Percentiles rank a stretch among this genome's conserved stretches.
phyloP scores from a whole-genome alignment of 2,329 filamentous ascomycete genomes.

The Akanthomyces muscarius region DNA sequence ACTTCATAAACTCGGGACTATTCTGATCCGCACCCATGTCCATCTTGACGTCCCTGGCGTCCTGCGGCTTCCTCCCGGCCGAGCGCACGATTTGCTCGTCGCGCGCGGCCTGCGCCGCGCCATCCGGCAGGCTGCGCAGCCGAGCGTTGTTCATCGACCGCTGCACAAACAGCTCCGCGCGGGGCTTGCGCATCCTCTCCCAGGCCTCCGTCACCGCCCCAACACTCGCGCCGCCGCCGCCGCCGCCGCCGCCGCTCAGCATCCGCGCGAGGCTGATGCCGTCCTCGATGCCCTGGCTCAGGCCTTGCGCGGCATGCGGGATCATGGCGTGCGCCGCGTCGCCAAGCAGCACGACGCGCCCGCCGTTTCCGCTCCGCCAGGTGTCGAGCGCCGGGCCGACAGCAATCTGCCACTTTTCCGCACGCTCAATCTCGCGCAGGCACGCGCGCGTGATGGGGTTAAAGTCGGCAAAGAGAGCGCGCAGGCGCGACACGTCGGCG shows the following conservation, averaged over 20 bases:
- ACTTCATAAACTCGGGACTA: slow-evolving; percentile 13
- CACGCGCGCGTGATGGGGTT: slow-evolving; percentile 6
- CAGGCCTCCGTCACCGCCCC: slow-evolving; percentile 4
- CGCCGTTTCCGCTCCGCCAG: slow-evolving; percentile 8
- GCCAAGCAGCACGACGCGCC: slow-evolving; percentile 12
- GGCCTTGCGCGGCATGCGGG: slow-evolving; percentile 15
- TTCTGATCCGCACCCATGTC: slow-evolving; percentile 14
- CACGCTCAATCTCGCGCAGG: not conserved
- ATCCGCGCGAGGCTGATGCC: slow-evolving; percentile 8
- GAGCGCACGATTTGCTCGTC: slow-evolving; percentile 1
- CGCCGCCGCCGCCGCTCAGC: not conserved
- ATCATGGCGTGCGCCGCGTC: slow-evolving; percentile 17
- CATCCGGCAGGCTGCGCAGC: slow-evolving; percentile 14
- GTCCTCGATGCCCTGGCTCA: slow-evolving; percentile 17
- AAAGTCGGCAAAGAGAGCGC: slow-evolving; percentile 10
- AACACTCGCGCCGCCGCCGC: not conserved
- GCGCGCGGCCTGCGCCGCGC: not conserved
- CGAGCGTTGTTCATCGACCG: slow-evolving; percentile 13
- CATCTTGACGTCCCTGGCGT: not conserved
- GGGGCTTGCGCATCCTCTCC: slow-evolving; percentile 6
- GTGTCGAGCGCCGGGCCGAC: slow-evolving; percentile 1
- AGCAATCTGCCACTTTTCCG: slow-evolving; percentile 16
- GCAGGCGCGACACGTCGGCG: slow-evolving; percentile 2
- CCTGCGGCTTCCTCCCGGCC: not conserved
- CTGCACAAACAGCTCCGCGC: slow-evolving; percentile 14